Percentiles rank a stretch among this genome's conserved stretches.
Evolutionary conservation across 495 filamentous ascomycete species (phyloP).

Genomic region (Aspergillus sclerotiicarbonarius): DNA sequence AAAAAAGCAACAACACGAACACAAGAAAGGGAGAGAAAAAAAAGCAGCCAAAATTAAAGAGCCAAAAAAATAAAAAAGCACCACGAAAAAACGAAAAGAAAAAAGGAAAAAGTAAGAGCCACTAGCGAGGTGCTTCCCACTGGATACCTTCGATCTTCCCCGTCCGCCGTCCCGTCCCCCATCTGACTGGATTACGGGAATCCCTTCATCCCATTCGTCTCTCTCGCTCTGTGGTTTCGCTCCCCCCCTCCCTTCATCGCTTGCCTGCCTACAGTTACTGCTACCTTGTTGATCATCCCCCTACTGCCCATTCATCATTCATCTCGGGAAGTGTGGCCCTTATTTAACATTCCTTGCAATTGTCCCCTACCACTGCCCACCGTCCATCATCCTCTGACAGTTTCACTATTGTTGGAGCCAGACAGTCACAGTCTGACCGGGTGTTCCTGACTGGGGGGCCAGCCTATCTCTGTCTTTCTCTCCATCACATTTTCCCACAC

Average conservation of each 20-base stretch:
- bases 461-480: not conserved
- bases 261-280: not conserved
- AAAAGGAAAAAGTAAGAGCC: constrained; percentile 4
- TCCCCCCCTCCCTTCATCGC: constrained; percentile 7
- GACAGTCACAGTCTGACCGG: too few relatives aligned
- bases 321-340: not conserved
- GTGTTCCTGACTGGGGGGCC: not conserved
- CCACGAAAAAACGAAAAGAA: not conserved
- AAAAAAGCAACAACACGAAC: not conserved
- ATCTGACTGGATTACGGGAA: constrained; percentile 17
- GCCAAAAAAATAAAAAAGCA: constrained; percentile 1
- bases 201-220: constrained; percentile 18
- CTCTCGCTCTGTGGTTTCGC: constrained; percentile 6
- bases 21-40: not conserved
- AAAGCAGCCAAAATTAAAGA: constrained; percentile 5
- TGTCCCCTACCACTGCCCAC: too few relatives aligned
- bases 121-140: constrained; percentile 12
- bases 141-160: constrained; percentile 21
- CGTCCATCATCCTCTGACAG: too few relatives aligned
- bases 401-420: too few relatives aligned
- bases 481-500: not conserved
- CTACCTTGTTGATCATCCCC: constrained; percentile 8
- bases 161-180: constrained; percentile 16
- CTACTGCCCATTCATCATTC: not conserved
- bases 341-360: too few relatives aligned